Conservation (phyloP, 352 stramenopile species). For the Pythium rishiriense region DNA sequence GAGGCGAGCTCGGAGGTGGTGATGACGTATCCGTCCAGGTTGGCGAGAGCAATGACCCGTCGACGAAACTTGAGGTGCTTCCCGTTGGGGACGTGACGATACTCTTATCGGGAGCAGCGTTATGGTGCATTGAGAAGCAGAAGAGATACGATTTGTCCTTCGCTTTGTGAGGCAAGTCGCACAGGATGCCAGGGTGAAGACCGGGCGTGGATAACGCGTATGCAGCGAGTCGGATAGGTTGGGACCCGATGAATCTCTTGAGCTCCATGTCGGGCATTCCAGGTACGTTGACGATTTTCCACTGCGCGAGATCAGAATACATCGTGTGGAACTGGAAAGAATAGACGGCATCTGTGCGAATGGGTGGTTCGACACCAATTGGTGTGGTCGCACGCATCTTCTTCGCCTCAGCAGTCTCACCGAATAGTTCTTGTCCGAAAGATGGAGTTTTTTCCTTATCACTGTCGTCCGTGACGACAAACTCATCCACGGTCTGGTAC, state of each 20-base stretch:
- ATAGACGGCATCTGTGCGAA: slow-evolving; percentile 47
- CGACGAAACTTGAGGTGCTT: not conserved
- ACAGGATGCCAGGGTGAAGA: not conserved
- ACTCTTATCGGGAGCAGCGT: not conserved
- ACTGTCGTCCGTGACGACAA: slow-evolving; percentile 34
- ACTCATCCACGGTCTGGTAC: slow-evolving; percentile 49
- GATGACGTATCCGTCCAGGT: not conserved
- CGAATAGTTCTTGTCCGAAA: slow-evolving; percentile 39
- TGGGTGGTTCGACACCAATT: slow-evolving; percentile 26
- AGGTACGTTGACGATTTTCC: slow-evolving; percentile 48
- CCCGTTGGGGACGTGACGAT: not conserved
- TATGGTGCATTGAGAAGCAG: slow-evolving; percentile 46
- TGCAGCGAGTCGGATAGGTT: slow-evolving; percentile 43
- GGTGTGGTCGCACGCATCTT: slow-evolving; percentile 24
- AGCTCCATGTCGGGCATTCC: slow-evolving; percentile 44
- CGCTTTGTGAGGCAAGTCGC: slow-evolving; percentile 24
- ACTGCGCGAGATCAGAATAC: slow-evolving; percentile 45
- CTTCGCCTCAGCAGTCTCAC: slow-evolving; percentile 34
- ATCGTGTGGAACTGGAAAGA: slow-evolving; percentile 64
- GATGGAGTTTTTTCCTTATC: not conserved
- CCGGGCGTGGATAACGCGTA: slow-evolving; percentile 35
- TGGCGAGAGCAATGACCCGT: not conserved
- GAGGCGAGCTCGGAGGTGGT: slow-evolving; percentile 8
- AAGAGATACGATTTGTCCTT: slow-evolving; percentile 48
- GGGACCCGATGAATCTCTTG: slow-evolving; percentile 32